A percentile compares a stretch with the other conserved stretches of the same genome.
Conservation (phyloP, 805 yeast species). For the Torulaspora microellipsoides region DNA sequence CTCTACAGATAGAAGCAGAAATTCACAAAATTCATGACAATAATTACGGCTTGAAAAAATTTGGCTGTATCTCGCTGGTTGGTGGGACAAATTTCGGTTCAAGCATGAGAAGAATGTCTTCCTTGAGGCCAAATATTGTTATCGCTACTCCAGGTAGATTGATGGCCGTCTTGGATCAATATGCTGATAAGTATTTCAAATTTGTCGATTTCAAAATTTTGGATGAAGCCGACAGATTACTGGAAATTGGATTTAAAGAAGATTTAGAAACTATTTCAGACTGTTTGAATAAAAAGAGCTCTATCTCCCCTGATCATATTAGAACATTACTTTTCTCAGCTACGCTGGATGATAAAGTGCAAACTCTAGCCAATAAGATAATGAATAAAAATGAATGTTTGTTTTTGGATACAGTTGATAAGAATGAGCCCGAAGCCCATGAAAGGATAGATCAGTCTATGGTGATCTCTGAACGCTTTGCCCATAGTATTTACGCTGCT, state of each 20-base stretch:
- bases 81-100: conserved; percentile 56
- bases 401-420: conserved; percentile 69
- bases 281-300: conserved; percentile 37
- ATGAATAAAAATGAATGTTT: conserved; percentile 50
- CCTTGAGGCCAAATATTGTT: conserved; percentile 49
- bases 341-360: conserved; percentile 69
- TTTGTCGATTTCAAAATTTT: conserved; percentile 61
- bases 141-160: conserved; percentile 91
- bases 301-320: conserved; percentile 36
- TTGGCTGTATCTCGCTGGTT: conserved; percentile 50
- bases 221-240: conserved; percentile 88
- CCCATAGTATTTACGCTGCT: conserved; percentile 58
- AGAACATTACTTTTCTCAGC: conserved; percentile 84
- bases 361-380: conserved; percentile 55
- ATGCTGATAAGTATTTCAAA: conserved; percentile 44
- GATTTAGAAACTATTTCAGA: conserved; percentile 57
- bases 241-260: conserved; percentile 74
- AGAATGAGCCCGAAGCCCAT: conserved; percentile 71
- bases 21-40: conserved; percentile 43
- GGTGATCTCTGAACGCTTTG: conserved; percentile 49
- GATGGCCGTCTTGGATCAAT: conserved; percentile 50
- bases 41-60: conserved; percentile 25
- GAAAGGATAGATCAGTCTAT: conserved; percentile 70
- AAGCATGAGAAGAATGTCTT: conserved; percentile 35
- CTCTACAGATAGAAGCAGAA: conserved; percentile 72